Evolutionary conservation across 768 basidiomycete genomes (phyloP).

Genomic region (Mycena vulgaris): DNA sequence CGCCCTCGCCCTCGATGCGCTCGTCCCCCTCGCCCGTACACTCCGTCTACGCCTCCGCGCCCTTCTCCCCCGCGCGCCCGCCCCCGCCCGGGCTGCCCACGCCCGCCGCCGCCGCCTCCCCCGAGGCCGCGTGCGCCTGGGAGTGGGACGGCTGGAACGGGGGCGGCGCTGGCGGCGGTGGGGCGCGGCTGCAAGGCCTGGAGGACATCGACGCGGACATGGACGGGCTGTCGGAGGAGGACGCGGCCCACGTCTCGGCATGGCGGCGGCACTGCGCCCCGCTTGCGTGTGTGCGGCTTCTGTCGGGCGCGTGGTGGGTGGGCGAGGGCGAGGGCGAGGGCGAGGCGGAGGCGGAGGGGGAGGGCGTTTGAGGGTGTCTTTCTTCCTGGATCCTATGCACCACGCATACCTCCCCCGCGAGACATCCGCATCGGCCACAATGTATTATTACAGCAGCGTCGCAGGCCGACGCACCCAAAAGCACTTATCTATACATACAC

Average conservation of each 20-base stretch:
- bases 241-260: constrained; percentile 31
- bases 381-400: no score
- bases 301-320: constrained; percentile 38
- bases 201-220: constrained; percentile 1
- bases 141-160: constrained; percentile 39
- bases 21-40: background rate
- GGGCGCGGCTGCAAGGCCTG: background rate
- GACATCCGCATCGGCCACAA: no score
- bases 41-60: background rate
- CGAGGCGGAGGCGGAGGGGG: background rate
- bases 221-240: constrained; percentile 11
- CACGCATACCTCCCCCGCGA: no score
- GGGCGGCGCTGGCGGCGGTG: constrained; percentile 5
- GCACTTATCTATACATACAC: no score
- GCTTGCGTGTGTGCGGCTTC: constrained; percentile 33
- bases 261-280: constrained; percentile 33
- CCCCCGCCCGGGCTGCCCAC: constrained; percentile 11
- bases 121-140: constrained; percentile 12
- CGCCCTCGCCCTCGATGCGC: background rate
- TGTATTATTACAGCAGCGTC: no score
- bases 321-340: constrained; percentile 7
- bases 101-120: background rate
- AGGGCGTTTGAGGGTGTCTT: background rate
- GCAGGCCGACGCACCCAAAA: no score
- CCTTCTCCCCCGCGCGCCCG: constrained; percentile 10